A percentile compares a stretch with the other conserved stretches of the same genome.
Evolutionary conservation across 495 filamentous ascomycete genomes (phyloP).

Genomic region (Aspergillus biplanus): DNA sequence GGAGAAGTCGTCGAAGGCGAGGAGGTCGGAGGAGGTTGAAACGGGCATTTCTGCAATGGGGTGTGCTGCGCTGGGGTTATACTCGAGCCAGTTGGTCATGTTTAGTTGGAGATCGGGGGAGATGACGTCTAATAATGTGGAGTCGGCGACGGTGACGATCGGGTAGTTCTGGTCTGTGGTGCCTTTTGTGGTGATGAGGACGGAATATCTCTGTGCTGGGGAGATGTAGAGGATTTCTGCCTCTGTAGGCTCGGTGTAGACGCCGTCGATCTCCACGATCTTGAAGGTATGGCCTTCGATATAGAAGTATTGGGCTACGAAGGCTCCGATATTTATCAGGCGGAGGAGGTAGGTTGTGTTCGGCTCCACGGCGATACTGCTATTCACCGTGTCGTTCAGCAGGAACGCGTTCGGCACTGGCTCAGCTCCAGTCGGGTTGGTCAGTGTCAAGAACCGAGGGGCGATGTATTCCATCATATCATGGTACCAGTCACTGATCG

Average conservation of each 20-base stretch:
- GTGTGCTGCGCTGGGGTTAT: constrained; percentile 60
- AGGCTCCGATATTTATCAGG: constrained; percentile 75
- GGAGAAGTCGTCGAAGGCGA: constrained; percentile 55
- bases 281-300: constrained; percentile 70
- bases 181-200: constrained; percentile 69
- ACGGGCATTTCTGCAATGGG: constrained; percentile 55
- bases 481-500: constrained; percentile 69
- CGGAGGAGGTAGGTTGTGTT: constrained; percentile 82
- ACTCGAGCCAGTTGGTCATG: constrained; percentile 77
- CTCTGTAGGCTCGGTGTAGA: constrained; percentile 58
- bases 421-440: constrained; percentile 59
- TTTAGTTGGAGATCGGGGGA: constrained; percentile 58
- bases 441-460: constrained; percentile 47
- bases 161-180: constrained; percentile 67
- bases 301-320: constrained; percentile 77
- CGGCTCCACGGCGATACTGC: constrained; percentile 62
- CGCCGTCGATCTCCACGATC: constrained; percentile 60
- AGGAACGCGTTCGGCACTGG: constrained; percentile 55
- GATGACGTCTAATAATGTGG: constrained; percentile 37
- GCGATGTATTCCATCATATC: constrained; percentile 49
- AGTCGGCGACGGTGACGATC: constrained; percentile 53
- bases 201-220: constrained; percentile 71
- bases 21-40: constrained; percentile 41
- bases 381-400: constrained; percentile 60
- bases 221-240: constrained; percentile 66